Percentiles rank a stretch among this genome's conserved stretches.
These are phyloP conservation scores for Plasmodium ovale DNA, from an alignment of 169 alveolate species.

Conservation along the genomic window DNA sequence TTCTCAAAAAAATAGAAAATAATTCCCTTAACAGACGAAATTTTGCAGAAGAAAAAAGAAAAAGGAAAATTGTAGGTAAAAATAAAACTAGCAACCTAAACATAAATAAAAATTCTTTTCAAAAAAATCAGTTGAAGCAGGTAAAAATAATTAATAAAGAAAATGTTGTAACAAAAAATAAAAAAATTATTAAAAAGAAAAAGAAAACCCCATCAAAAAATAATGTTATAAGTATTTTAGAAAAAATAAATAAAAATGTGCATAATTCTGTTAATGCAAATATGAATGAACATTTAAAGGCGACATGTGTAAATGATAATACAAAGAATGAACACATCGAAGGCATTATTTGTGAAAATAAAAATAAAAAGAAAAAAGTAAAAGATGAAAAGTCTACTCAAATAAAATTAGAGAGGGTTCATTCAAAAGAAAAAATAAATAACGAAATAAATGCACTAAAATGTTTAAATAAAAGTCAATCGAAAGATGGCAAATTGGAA, in stretches of 20 bases:
- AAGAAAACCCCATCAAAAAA: slow-evolving; percentile 12
- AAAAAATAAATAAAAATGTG: slow-evolving; percentile 33
- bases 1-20: neutral
- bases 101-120: slow-evolving; percentile 1
- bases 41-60: neutral
- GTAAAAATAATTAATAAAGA: slow-evolving; percentile 17
- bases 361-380: slow-evolving; percentile 7
- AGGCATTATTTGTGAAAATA: neutral
- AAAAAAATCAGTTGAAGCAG: slow-evolving; percentile 25
- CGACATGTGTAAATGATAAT: slow-evolving; percentile 2
- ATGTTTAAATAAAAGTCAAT: neutral
- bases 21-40: slow-evolving; percentile 12
- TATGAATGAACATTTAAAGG: neutral
- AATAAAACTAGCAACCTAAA: slow-evolving; percentile 2
- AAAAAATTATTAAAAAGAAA: slow-evolving; percentile 39
- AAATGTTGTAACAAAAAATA: slow-evolving; percentile 12
- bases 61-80: slow-evolving; percentile 1
- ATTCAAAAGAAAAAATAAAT: neutral
- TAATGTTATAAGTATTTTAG: slow-evolving; percentile 19
- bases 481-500: neutral
- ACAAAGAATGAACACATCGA: neutral
- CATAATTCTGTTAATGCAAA: slow-evolving; percentile 30
- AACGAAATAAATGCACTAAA: slow-evolving; percentile 7
- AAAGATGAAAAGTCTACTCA: slow-evolving; percentile 28
- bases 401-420: slow-evolving; percentile 13